Evolutionary conservation across 176 grass and related monocot species (phyloP), one percentile per base, ranked within the genome.

Genomic region (Carex littledalei): DNA sequence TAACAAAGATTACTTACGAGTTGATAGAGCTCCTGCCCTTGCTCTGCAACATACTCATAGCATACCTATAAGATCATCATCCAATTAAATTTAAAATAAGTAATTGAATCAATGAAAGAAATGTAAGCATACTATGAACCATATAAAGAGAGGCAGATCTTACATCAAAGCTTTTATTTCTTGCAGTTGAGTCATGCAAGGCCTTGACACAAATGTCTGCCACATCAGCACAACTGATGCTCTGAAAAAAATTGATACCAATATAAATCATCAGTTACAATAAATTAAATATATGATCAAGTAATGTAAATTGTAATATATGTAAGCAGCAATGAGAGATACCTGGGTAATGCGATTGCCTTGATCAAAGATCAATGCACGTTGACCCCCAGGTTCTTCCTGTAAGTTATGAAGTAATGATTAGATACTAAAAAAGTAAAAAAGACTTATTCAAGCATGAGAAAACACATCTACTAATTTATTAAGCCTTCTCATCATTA

Each of bases 111-210:
- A 4, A 55, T 41, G 18, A 37, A 84, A 11, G 69, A 49, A 57
- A 43, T 75, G 34, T 6, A 49, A 15, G 61, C 72, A 79, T 84
- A 85, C 3, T 16, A 11, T 84, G 47, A 21, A 31, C 10, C 3
- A 32, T 18, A 53, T 61, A 82, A n/a, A 67, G 9, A 80, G 31
- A 52, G 59, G 84, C 0, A 81, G 68, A 82, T 86, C 85, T 92
- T 86, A 98, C 96, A 92, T 98, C 96, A 88, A 98, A 98, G 87
- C 96, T 98, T 90, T 95, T 99, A 85, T 99, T 95, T 87, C 96
- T 99, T 43, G 91, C 93, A 47, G 96, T 94, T 75, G 96, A 99
- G 86, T 99, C 93, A 82, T 99, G 93, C 91, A 98, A 85, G 14
- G 91, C 96, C 85, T 98, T 95, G 47, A 98, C 96, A 82, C 96